A percentile compares a stretch with the other conserved stretches of the same genome.
Conservation (phyloP, 768 basidiomycete species). For the Collybiopsis confluens region DNA sequence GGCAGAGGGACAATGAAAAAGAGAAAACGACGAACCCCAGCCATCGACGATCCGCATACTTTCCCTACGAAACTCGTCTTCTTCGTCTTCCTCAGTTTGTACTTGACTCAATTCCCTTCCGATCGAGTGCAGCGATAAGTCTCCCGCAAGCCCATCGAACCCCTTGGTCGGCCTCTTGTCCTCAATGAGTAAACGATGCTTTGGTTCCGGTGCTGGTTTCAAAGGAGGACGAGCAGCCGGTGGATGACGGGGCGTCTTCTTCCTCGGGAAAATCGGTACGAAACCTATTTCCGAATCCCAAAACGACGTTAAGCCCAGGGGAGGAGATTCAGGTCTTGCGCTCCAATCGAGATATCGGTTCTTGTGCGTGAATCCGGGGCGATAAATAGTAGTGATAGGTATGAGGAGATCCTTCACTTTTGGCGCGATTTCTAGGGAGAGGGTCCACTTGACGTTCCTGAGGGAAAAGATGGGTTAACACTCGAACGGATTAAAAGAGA, state of each 20-base stretch:
- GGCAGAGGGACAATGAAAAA: no score
- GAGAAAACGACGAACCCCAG: slow-evolving; percentile 47
- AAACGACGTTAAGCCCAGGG: background rate
- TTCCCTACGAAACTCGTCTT: slow-evolving; percentile 38
- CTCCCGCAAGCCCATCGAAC: no score
- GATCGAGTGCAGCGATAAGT: background rate
- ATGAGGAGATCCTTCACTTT: slow-evolving; percentile 24
- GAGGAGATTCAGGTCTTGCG: slow-evolving; percentile 1
- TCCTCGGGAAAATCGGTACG: slow-evolving; percentile 42
- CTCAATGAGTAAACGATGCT: no score
- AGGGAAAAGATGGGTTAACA: background rate
- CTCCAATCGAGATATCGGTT: slow-evolving; percentile 22
- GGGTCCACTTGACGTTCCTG: slow-evolving; percentile 27
- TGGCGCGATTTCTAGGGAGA: slow-evolving; percentile 21
- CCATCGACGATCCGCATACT: slow-evolving; percentile 61
- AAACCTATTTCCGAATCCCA: background rate
- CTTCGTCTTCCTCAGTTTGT: slow-evolving; percentile 29
- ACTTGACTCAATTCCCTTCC: background rate
- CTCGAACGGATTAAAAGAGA: background rate
- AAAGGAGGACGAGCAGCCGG: no score
- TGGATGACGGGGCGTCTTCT: background rate
- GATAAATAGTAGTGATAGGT: slow-evolving; percentile 15
- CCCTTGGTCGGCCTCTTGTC: no score
- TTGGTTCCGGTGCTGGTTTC: no score
- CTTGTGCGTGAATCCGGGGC: slow-evolving; percentile 12